A percentile compares a stretch with the other conserved stretches of the same genome.
phyloP scores from a whole-genome alignment of 768 basidiomycete genomes.

The Cystofilobasidium ferigula region DNA sequence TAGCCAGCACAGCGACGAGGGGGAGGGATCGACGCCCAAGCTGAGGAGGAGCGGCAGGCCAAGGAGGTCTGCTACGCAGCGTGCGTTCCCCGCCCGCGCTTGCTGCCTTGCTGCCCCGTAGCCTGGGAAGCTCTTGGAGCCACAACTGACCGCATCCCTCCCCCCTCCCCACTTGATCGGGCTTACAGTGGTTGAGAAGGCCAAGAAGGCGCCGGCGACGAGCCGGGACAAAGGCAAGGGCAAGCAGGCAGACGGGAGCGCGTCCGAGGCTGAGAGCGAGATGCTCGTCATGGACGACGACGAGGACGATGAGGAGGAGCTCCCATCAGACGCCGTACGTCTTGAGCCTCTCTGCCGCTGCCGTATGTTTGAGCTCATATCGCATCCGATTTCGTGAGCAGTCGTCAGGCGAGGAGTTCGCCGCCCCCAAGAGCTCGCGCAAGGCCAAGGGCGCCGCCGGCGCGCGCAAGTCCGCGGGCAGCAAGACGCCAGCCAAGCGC shows the following conservation, averaged over 20 bases:
- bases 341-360: not conserved
- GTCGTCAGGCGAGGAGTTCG: slow-evolving; percentile 11
- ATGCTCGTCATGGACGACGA: not conserved
- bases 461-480: not conserved
- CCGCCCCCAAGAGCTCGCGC: not conserved
- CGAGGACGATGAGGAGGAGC: slow-evolving; percentile 1
- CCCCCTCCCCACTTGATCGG: not conserved
- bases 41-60: not conserved
- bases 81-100: not conserved
- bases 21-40: not conserved
- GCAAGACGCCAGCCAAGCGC: not conserved
- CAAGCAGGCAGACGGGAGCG: not conserved
- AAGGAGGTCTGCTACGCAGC: not conserved
- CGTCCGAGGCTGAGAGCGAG: not conserved
- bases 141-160: not conserved
- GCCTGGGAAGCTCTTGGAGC: no score
- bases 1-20: no score
- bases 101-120: not conserved
- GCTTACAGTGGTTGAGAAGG: not conserved
- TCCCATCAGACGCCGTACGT: not conserved
- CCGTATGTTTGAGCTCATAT: not conserved
- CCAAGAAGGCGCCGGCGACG: no score
- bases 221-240: not conserved
- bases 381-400: not conserved
- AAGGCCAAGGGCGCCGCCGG: not conserved